Evolutionary conservation across 2,329 filamentous ascomycete genomes (phyloP).

Genomic region (Scedosporium minutisporum): DNA sequence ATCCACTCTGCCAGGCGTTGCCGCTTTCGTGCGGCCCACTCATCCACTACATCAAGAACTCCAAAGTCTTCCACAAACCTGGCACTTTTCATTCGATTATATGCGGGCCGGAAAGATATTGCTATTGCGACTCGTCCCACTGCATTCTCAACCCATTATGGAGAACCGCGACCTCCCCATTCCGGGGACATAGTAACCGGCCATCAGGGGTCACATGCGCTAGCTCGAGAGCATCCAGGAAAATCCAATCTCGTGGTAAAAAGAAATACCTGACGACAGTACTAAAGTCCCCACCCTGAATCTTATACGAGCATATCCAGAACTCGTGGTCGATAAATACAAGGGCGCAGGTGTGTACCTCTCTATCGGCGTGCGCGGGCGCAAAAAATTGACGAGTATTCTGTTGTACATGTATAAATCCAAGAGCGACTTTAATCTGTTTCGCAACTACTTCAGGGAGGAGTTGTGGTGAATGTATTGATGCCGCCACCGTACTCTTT

Average conservation of each 20-base stretch:
- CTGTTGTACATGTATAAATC: no score
- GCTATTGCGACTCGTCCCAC: neutral
- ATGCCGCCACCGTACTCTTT: neutral
- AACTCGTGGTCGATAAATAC: neutral
- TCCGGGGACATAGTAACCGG: slow-evolving; percentile 16
- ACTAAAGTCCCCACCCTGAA: neutral
- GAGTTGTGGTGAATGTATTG: neutral
- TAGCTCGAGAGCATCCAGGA: slow-evolving; percentile 12
- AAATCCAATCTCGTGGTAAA: slow-evolving; percentile 19
- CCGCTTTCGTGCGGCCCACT: no score
- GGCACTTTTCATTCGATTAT: no score
- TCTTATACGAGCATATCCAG: neutral
- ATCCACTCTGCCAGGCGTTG: no score
- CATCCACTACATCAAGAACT: no score
- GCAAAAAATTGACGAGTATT: no score
- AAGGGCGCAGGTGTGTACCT: neutral
- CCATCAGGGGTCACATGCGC: slow-evolving; percentile 12
- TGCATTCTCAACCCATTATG: neutral
- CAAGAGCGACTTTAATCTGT: no score
- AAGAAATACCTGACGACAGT: slow-evolving; percentile 13
- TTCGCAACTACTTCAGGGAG: no score
- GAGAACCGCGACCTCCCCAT: slow-evolving; percentile 14
- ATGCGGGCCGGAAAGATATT: neutral
- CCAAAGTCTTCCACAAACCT: no score
- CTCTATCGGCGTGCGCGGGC: no score